Evolutionary conservation across 2,329 filamentous ascomycete species (phyloP), one percentile per base, ranked within the genome.

Genomic region (Sclerotinia minor): DNA sequence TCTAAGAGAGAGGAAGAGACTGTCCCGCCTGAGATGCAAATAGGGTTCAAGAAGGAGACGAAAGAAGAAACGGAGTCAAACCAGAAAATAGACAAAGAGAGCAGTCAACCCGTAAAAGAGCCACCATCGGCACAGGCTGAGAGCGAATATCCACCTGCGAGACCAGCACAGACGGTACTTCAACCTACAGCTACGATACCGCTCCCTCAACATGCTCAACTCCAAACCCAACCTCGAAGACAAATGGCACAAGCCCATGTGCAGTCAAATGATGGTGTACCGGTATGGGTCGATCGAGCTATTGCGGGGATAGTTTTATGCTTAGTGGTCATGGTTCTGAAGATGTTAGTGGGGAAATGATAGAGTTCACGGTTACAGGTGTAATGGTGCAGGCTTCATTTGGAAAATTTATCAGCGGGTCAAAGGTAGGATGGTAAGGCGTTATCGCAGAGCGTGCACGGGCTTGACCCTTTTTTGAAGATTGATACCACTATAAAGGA

Each of bases 281-380:
- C 89, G 1, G 80, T 87, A 17, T 96, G 92, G 90, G 83, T 97
- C 24, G 94, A 97, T 78, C 87, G 91, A 71, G 85, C 89, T 49
- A 97, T 97, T 72, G 86, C 89, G 29, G 89, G 87, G 8, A 79
- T 97, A 24, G 81, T 92, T 0, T 83, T 92, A 19, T 82, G 91
- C 35, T 80, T 97, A 26, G 80, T 88, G 4, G 86, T 91, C 29
- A 86, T 96, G 81, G 80, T 97, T 29, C 69, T 86, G 67, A 88
- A 86, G 74, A 80, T 87, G 38, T 50, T 77, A 19, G 67, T 76
- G 29, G 45, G 59, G 26, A 55, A 45, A 38, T 67, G 38, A 50
- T 11, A 24, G 15, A 21, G 21, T n/a, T 49, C 7, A 11, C 8
- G 21, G 35, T 55, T 7, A 38, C 32, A 55, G 29, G 59, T 50